These are phyloP conservation scores for Stereum hirsutum DNA, from an alignment of 1,284 basidiomycete genomes.

Conservation along the genomic window DNA sequence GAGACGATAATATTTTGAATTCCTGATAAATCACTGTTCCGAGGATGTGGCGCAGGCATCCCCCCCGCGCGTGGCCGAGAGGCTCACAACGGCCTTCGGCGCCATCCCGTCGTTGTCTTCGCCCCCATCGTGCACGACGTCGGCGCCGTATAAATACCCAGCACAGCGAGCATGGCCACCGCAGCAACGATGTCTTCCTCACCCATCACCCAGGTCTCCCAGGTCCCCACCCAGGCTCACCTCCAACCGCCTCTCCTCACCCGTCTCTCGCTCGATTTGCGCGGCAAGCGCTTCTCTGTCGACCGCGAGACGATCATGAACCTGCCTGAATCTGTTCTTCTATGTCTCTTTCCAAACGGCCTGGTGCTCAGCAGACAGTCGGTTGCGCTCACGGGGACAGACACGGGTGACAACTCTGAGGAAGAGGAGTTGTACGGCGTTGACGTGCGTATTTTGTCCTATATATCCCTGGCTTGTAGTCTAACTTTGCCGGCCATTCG, in stretches of 20 bases:
- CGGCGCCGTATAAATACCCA: too few relatives aligned
- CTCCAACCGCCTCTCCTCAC: constrained; percentile 79
- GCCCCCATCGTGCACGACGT: constrained; percentile 2
- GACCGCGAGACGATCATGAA: constrained; percentile 99
- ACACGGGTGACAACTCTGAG: constrained; percentile 72
- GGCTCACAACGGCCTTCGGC: too few relatives aligned
- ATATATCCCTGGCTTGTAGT: constrained; percentile 2
- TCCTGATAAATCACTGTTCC: too few relatives aligned
- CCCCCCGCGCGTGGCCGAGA: too few relatives aligned
- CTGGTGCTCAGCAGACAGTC: constrained; percentile 88
- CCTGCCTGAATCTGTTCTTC: constrained; percentile 91
- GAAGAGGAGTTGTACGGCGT: constrained; percentile 94
- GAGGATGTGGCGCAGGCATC: too few relatives aligned
- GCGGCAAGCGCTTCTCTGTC: constrained; percentile 87
- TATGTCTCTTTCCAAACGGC: constrained; percentile 97
- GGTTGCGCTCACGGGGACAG: constrained; percentile 59
- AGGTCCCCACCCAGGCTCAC: constrained; percentile 59
- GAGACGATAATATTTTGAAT: too few relatives aligned
- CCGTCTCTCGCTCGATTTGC: constrained; percentile 85
- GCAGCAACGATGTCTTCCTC: constrained; percentile 46
- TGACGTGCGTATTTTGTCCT: constrained; percentile 61
- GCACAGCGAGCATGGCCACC: too few relatives aligned
- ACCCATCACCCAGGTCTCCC: constrained; percentile 85
- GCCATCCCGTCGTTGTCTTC: not conserved
- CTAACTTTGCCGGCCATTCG: constrained; percentile 4